These are phyloP conservation scores for Scheffersomyces segobiensis DNA, from an alignment of 1,139 yeast genomes.

Conservation along the genomic window DNA sequence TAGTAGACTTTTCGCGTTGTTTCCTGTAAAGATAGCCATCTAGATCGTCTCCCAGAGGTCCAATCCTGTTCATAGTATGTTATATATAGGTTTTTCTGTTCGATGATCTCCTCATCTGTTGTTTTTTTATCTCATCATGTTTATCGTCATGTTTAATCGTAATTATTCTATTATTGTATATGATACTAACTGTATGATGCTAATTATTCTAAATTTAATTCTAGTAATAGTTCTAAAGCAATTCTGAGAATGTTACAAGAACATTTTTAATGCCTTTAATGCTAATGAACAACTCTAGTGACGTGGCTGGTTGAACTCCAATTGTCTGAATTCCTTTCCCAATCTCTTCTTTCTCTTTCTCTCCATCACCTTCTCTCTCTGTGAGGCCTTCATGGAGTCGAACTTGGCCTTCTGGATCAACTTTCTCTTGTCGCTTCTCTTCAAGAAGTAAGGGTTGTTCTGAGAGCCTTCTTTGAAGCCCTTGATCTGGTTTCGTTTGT, in stretches of 20 bases:
- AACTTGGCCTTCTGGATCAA: conserved; percentile 86
- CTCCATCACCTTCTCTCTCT: conserved; percentile 86
- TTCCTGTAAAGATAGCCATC: conserved; percentile 1
- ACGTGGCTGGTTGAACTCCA: conserved; percentile 50
- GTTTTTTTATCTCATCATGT: conserved; percentile 3
- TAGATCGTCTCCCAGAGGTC: neutral
- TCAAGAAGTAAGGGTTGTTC: conserved; percentile 60
- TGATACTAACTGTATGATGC: too few relatives aligned
- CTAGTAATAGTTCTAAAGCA: neutral
- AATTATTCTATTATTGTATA: too few relatives aligned
- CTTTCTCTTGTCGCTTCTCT: conserved; percentile 79
- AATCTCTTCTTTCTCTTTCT: conserved; percentile 90
- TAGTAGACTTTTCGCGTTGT: neutral
- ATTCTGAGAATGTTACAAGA: neutral
- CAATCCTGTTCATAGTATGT: neutral
- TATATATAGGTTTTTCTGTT: neutral
- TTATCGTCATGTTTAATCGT: neutral
- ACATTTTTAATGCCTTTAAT: neutral
- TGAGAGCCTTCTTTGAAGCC: conserved; percentile 51
- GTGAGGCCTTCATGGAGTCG: conserved; percentile 78
- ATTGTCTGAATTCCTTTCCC: conserved; percentile 84
- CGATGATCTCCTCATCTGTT: neutral
- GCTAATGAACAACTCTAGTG: conserved; percentile 1
- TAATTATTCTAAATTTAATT: too few relatives aligned
- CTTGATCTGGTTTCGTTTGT: conserved; percentile 49